Conservation (phyloP, 2,329 filamentous ascomycete species). For the Nannizziopsis barbatae region DNA sequence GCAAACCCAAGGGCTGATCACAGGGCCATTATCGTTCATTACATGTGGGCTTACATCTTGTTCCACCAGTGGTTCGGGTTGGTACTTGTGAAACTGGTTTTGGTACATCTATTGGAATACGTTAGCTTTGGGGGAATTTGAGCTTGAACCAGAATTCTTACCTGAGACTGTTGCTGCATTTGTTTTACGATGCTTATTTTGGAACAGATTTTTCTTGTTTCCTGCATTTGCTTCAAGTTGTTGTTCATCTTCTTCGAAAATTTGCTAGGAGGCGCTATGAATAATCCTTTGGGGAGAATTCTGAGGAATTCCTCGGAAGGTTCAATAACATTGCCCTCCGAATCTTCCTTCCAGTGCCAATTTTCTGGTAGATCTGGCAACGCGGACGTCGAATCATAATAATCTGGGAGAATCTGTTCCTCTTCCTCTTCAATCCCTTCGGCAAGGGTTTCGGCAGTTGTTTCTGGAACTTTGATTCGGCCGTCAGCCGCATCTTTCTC, state of each 20-base stretch:
- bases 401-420: slow-evolving; percentile 78
- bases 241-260: slow-evolving; percentile 71
- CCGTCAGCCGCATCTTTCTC: slow-evolving; percentile 35
- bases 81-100: slow-evolving; percentile 96
- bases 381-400: slow-evolving; percentile 77
- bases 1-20: slow-evolving; percentile 74
- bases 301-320: slow-evolving; percentile 74
- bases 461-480: slow-evolving; percentile 38
- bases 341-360: slow-evolving; percentile 79
- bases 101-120: slow-evolving; percentile 63
- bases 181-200: slow-evolving; percentile 98
- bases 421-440: slow-evolving; percentile 90
- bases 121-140: slow-evolving; percentile 13
- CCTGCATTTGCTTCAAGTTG: slow-evolving; percentile 91
- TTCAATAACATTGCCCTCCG: slow-evolving; percentile 78
- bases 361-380: slow-evolving; percentile 73
- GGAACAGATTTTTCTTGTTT: slow-evolving; percentile 86
- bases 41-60: slow-evolving; percentile 80
- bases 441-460: slow-evolving; percentile 63
- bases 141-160: slow-evolving; percentile 33
- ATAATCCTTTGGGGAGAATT: slow-evolving; percentile 63
- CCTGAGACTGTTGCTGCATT: slow-evolving; percentile 97
- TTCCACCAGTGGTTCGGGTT: slow-evolving; percentile 78
- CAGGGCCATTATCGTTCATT: slow-evolving; percentile 73
- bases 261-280: slow-evolving; percentile 61